Base-by-base conservation (phyloP, 768 basidiomycete species). In the Trametes villosa region DNA sequence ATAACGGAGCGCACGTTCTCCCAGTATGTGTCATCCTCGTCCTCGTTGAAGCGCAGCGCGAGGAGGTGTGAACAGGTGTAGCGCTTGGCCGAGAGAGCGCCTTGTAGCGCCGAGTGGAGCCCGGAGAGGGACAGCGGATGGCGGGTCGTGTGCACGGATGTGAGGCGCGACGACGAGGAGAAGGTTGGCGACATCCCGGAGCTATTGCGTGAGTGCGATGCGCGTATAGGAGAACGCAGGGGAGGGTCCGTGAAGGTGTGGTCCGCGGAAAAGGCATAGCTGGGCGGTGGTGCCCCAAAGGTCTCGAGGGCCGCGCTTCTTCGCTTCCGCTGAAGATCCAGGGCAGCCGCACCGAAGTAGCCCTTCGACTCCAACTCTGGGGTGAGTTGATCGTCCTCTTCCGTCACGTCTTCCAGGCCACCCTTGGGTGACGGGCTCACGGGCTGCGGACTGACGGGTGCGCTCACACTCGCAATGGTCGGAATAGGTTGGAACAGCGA, bases 1-100 rank as follows among this genome's bases (percentile, higher is more conserved):
- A 92, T 87, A 49, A 94, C 84, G 27, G 86, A 84, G 15, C 88
- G 81, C 29, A 91, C 91, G 66, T 93, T 87, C 65, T 93, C 92
- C 92, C 92, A 94, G 65, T 94, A 94, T 6, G 80, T 77, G 51
- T 87, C 86, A 63, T 91, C 89, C 33, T 87, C 89, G 48, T 84
- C 85, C 31, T 73, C 73, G 18, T 75, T 78, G 69, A 94, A 94
- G 2, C 92, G 81, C 49, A 94, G 72, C 4, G 92, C 92, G 3
- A 94, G 79, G 4, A 94, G 78, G 70, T 94, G 90, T 2, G 92
- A 82, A 57, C 88, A 91, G 0, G 91, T 83, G 67, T 90, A 92
- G 15, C 92, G 83, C 64, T 87, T 90, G 18, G 91, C 83, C 3
- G 86, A 80, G 15, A 92, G 64, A 0, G 91, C 86, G n/a, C 79